phyloP scores from a whole-genome alignment of 148 eudicot species.

The Chenopodium album region DNA sequence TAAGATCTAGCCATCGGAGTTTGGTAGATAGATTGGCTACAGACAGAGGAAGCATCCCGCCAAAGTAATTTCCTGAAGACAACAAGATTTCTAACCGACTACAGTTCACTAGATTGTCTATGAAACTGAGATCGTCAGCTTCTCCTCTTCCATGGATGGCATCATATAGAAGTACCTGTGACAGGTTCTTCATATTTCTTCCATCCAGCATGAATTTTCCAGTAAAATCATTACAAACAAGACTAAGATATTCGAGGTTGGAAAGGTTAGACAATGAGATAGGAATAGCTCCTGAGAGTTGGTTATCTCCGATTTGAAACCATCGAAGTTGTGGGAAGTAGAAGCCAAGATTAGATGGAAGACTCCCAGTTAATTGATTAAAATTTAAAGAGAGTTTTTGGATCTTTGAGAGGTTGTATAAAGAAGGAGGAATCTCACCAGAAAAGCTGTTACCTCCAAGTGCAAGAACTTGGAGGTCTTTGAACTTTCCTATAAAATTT shows the following conservation, averaged over 20 bases:
- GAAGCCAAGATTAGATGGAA: conserved; percentile 10
- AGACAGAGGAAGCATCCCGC: conserved; percentile 19
- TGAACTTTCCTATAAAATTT: conserved; percentile 12
- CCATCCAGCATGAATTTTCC: conserved; percentile 18
- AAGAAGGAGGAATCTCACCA: conserved; percentile 14
- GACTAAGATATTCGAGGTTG: background rate
- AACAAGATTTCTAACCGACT: background rate
- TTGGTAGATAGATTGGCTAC: conserved; percentile 19
- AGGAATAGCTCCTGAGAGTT: conserved; percentile 9
- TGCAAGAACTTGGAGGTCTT: conserved; percentile 3
- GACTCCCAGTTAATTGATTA: conserved; percentile 15
- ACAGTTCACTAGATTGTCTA: conserved; percentile 16
- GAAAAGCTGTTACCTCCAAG: conserved; percentile 10
- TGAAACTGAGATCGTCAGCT: conserved; percentile 15
- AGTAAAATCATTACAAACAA: background rate
- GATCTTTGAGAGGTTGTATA: conserved; percentile 14
- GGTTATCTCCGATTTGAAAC: background rate
- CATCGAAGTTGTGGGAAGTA: conserved; percentile 9
- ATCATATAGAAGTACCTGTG: background rate
- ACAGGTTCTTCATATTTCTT: background rate
- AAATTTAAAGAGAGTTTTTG: background rate
- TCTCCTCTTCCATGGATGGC: conserved; percentile 10
- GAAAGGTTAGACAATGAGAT: conserved; percentile 17
- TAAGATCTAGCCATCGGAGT: background rate
- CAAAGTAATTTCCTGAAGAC: background rate